Evolutionary conservation across 306 rosid genomes (phyloP), one percentile per base, ranked within the genome.

Genomic region (Cicer chorassanicum): DNA sequence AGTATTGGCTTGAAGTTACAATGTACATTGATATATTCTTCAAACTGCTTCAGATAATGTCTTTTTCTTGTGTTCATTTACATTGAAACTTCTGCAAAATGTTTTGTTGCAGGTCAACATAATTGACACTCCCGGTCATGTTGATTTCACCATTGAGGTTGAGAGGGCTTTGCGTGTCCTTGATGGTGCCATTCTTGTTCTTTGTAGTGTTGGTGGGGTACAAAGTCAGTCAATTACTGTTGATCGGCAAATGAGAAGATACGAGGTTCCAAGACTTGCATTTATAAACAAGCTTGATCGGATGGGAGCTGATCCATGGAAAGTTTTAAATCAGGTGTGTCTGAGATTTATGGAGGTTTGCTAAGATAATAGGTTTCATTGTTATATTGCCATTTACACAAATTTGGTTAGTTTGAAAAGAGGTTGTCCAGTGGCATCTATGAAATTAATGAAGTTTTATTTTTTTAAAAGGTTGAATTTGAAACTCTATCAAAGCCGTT

Each of bases 261-360:
- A 92, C 4, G 97, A 92, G 45, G 99, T 94, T 82, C 99, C 99
- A 39, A 86, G 96, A 80, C 70, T 94, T 83, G 99, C 99, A 73
- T 94, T 94, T 80, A 92, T 94, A 53, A 94, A 94, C 82, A 94
- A 94, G 81, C 97, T 94, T 50, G 99, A 94, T 71, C 86, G 99
- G 74, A 94, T 94, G 99, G 99, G 99, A 84, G 99, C 99, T 34
- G 99, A 94, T 85, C 99, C 99, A 3, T 94, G 95, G 95, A 94
- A 92, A 86, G 99, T 94, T 62, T 82, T 94, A 82, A 90, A 90
- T 80, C 99, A 94, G 99, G 99, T 92, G 42, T 18, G 1, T 62
- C 68, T 54, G 54, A 79, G 70, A 71, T 76, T 19, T 70, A 80
- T 65, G 69, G 45, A 81, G 12, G 24, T 63, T 13, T 49, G 41